Base-by-base conservation (phyloP, 2,329 filamentous ascomycete species). In the Aspergillus sp. region DNA sequence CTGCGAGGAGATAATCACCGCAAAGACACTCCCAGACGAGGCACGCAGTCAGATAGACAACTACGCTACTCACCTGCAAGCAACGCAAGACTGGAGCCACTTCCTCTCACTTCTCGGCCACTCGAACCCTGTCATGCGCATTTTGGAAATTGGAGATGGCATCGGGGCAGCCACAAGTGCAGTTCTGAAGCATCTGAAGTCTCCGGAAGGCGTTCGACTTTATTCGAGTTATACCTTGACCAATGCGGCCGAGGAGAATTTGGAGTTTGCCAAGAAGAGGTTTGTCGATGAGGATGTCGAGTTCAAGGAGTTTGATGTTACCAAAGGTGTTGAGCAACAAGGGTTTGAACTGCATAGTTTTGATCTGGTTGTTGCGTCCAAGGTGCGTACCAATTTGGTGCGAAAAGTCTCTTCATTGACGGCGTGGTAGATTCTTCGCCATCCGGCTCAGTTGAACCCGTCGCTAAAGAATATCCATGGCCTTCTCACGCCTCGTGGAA, bases 301-400 rank as follows among this genome's bases (percentile, higher is more conserved):
- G 7, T 23, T 22, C 8, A 30, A 7, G n/a, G 28, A 5, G 17
- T 34, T 76, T 4, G 74, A 78, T 53, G 71, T 76, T 22, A 67
- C 64, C n/a, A 63, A 68, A 8, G 68, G 74, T 41, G 71, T 71
- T 0, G 28, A 19, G 2, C 63, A 64, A 8, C 76, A 78, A 49
- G 75, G 75, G 0, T 72, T 76, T 41, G 61, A 71, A 28, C 56
- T 54, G 2, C 63, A 49, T 3, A 63, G 59, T 5, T 78, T 72
- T 57, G 76, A 78, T 38, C 63, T 78, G 1, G 67, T 78, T 7
- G 65, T 77, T 19, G 75, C 76, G 1, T 67, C 72, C 7, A 75
- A 77, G 55, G 75, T 72, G 4, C 9, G 49, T 41, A 15, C 25
- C 25, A 4, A 28, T 28, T 3, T 28, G 25, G 25, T 2, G 4